Percentiles rank a stretch among this genome's conserved stretches.
Evolutionary conservation across 2,329 filamentous ascomycete species (phyloP).

Genomic region (Intubia oerlemansii): DNA sequence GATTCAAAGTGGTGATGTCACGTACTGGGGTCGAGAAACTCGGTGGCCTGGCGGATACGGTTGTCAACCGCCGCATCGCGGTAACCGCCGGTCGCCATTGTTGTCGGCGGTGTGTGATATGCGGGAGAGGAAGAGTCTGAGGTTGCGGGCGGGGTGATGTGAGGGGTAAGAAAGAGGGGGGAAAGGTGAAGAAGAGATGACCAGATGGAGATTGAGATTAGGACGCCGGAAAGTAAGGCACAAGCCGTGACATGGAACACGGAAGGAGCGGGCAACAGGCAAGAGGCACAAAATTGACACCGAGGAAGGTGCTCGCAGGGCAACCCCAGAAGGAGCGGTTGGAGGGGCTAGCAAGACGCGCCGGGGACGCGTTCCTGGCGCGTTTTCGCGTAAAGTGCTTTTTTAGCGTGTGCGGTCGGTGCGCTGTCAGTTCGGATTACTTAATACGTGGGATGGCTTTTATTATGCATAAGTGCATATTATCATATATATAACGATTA

Average conservation of each 20-base stretch:
- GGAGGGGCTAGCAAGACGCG: slow-evolving; percentile 5
- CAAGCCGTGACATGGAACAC: too few relatives aligned
- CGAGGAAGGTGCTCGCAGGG: too few relatives aligned
- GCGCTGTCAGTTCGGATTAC: too few relatives aligned
- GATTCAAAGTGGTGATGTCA: neutral
- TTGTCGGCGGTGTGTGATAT: neutral
- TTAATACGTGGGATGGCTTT: too few relatives aligned
- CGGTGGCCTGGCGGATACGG: slow-evolving; percentile 68
- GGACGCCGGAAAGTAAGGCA: too few relatives aligned
- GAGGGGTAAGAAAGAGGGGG: neutral
- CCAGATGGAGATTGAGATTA: neutral
- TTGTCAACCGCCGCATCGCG: slow-evolving; percentile 69
- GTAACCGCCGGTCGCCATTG: slow-evolving; percentile 53
- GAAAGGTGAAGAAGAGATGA: neutral
- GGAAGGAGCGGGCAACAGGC: too few relatives aligned
- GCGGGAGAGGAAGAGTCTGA: neutral
- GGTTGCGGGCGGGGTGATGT: neutral
- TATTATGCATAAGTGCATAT: too few relatives aligned
- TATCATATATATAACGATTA: too few relatives aligned
- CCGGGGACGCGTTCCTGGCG: too few relatives aligned
- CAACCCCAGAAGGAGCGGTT: neutral
- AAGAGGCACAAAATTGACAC: too few relatives aligned
- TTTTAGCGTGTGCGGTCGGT: too few relatives aligned
- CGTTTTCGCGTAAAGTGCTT: slow-evolving; percentile 9
- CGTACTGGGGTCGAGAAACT: slow-evolving; percentile 80